Base-by-base conservation (phyloP, 768 basidiomycete species). In the Boletus insuetus region DNA sequence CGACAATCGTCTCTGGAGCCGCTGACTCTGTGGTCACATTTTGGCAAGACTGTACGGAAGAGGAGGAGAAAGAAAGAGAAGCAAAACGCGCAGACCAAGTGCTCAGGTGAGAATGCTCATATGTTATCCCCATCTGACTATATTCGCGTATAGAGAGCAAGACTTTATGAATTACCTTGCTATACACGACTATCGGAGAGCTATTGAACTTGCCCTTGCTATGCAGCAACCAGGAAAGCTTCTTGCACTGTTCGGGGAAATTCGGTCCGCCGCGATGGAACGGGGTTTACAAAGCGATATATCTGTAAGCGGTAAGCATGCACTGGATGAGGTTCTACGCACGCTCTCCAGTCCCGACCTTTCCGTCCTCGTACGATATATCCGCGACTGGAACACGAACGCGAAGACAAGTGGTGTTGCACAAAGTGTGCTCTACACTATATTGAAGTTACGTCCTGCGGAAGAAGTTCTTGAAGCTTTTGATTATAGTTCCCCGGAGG, bases 1-100 rank as follows among this genome's bases (percentile, higher is more conserved):
- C 77, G 44, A 91, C 82, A 0, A 86, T 98, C 63, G 85, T 98
- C 20, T 95, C 95, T 20, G 97, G 91, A 14, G 94, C 93, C 8
- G 97, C 97, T 10, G 97, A 99, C 71, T 98, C 96, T 13, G 81
- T 97, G 10, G 83, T 97, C 55, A 98, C 93, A 4, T 89, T 99
- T 68, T 98, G 97, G 97, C 79, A 91, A 72, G 96, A 98, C 70
- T 91, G 88, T 58, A 97, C 95, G 0, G 90, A 89, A 67, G 86
- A 90, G 60, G 80, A 90, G 58, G 86, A 89, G 61, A 74, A 76
- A 37, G 87, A 92, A 69, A 88, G 85, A 66, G 87, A 89, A 63
- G 73, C 77, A 6, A 83, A 87, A 64, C 82, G 91, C 22, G 82
- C 83, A 13, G 82, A 89, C 52, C 71, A 85, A 57, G 90, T 92